phyloP scores from a whole-genome alignment of 805 yeast genomes.

The Candida broadrunensis region DNA sequence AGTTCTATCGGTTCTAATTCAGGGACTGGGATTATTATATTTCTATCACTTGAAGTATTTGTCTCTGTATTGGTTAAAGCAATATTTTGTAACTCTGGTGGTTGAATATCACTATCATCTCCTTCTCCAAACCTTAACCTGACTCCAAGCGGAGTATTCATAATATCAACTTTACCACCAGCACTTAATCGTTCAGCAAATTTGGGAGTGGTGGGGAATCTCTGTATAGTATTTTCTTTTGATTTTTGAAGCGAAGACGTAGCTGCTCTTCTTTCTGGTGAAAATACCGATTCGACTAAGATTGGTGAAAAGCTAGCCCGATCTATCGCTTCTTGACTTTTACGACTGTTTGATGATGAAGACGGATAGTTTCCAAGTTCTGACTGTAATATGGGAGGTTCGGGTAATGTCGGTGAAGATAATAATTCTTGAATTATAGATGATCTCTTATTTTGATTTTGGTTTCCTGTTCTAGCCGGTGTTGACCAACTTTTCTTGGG shows the following conservation, averaged over 20 bases:
- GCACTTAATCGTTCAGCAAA: constrained; percentile 26
- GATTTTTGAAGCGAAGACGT: background rate
- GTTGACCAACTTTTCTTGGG: constrained; percentile 20
- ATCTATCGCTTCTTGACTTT: background rate
- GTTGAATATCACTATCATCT: constrained; percentile 29
- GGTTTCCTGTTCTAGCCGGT: background rate
- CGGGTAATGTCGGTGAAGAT: constrained; percentile 44
- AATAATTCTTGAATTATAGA: constrained; percentile 32
- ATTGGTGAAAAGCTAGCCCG: constrained; percentile 19
- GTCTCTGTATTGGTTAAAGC: background rate
- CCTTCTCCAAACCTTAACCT: constrained; percentile 19
- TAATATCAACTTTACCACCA: constrained; percentile 13
- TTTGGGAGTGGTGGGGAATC: constrained; percentile 49
- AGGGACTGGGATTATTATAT: constrained; percentile 12
- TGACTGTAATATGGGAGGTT: constrained; percentile 39
- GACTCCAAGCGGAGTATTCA: constrained; percentile 23
- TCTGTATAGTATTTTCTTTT: constrained; percentile 18
- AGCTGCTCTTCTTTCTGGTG: background rate
- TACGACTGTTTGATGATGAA: background rate
- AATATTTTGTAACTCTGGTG: constrained; percentile 18
- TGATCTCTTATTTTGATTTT: constrained; percentile 17
- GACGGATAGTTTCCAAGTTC: constrained; percentile 22
- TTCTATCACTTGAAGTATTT: background rate
- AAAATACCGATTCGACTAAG: background rate
- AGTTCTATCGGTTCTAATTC: constrained; percentile 18